These are phyloP conservation scores for Aspergillus sp. DNA, from an alignment of 2,329 filamentous ascomycete genomes.

Conservation along the genomic window DNA sequence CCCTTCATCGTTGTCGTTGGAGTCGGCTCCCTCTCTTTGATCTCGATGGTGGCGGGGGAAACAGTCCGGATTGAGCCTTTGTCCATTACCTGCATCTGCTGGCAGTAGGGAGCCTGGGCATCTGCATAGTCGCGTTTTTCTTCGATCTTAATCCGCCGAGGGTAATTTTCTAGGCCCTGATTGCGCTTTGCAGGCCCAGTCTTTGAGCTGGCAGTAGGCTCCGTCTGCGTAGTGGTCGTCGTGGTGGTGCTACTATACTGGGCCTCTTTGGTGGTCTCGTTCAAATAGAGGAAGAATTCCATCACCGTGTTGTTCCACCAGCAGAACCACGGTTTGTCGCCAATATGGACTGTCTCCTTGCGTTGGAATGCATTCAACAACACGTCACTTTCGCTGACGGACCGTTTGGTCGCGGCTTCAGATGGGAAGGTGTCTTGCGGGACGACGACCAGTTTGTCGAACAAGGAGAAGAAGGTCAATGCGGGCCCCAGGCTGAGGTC, in stretches of 20 bases:
- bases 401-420: conserved; percentile 27
- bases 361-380: conserved; percentile 26
- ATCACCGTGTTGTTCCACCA: conserved; percentile 66
- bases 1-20: conserved; percentile 32
- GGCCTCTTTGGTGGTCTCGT: conserved; percentile 44
- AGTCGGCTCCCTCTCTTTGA: conserved; percentile 35
- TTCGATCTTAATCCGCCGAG: conserved; percentile 63
- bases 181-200: conserved; percentile 12
- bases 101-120: conserved; percentile 55
- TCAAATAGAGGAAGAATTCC: conserved; percentile 65
- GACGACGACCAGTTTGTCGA: conserved; percentile 63
- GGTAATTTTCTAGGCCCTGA: conserved; percentile 35
- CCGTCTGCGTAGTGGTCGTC: not conserved
- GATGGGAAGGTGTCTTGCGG: conserved; percentile 36
- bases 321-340: conserved; percentile 66
- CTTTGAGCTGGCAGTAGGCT: conserved; percentile 1
- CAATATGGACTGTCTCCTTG: conserved; percentile 47
- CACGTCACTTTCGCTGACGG: conserved; percentile 22
- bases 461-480: conserved; percentile 60
- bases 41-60: conserved; percentile 25
- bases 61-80: conserved; percentile 43
- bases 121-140: conserved; percentile 55
- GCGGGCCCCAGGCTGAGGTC: conserved; percentile 58
- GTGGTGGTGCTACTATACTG: conserved; percentile 21
- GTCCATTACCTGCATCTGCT: conserved; percentile 60